These are phyloP conservation scores for Herpetomonas tarakana DNA, from an alignment of 208 protist species.

Conservation along the genomic window DNA sequence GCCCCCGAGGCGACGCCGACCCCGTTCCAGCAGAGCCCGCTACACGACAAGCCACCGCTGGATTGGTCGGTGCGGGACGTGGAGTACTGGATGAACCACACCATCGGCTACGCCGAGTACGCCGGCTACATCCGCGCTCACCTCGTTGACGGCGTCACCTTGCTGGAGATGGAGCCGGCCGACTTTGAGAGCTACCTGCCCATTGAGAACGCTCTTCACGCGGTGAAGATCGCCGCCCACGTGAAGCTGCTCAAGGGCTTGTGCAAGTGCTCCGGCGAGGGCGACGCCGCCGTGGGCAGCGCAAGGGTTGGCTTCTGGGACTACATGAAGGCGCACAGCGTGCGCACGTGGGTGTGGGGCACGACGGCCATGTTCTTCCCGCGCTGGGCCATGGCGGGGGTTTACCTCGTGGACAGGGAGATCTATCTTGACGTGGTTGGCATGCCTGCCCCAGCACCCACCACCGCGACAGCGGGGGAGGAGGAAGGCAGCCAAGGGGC, in stretches of 20 bases:
- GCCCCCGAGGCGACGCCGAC: not conserved
- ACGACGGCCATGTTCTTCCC: constrained; percentile 36
- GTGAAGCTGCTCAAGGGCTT: constrained; percentile 34
- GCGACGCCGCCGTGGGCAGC: not conserved
- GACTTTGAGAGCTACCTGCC: constrained; percentile 63
- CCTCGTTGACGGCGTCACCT: constrained; percentile 43
- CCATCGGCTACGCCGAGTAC: constrained; percentile 55
- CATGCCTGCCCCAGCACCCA: constrained; percentile 3
- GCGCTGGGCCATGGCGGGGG: constrained; percentile 32
- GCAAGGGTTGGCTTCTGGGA: constrained; percentile 25
- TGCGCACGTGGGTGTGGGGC: constrained; percentile 40
- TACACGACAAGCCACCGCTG: constrained; percentile 5
- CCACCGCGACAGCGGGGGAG: constrained; percentile 6
- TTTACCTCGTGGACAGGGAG: constrained; percentile 35
- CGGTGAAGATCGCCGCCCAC: constrained; percentile 48
- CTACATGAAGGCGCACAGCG: constrained; percentile 34
- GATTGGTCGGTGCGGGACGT: constrained; percentile 42
- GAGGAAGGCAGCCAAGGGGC: not conserved
- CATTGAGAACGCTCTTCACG: constrained; percentile 46
- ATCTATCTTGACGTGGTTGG: constrained; percentile 27
- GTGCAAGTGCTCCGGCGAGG: constrained; percentile 19
- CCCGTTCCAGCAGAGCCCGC: not conserved
- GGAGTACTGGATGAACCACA: constrained; percentile 52
- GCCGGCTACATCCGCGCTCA: constrained; percentile 37
- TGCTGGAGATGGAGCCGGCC: constrained; percentile 41